Conservation (phyloP, 805 yeast species). For the Candida pseudoglaebosa region DNA sequence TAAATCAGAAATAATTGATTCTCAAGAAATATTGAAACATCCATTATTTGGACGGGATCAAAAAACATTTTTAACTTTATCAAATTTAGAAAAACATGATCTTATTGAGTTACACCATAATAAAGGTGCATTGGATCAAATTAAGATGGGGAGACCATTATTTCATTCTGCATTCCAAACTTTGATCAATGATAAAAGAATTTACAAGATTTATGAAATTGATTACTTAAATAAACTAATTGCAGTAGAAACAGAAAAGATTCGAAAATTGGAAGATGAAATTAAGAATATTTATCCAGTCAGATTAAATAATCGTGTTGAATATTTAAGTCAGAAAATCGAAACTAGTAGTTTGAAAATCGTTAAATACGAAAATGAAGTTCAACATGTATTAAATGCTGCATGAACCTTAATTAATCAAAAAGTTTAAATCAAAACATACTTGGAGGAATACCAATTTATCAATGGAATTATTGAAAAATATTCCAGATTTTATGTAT, state of each 20-base stretch:
- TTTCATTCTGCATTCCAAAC: slow-evolving; percentile 73
- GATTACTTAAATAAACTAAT: slow-evolving; percentile 54
- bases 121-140: slow-evolving; percentile 65
- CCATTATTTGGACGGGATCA: slow-evolving; percentile 60
- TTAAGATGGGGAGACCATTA: slow-evolving; percentile 81
- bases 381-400: slow-evolving; percentile 20
- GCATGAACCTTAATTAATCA: too few relatives aligned
- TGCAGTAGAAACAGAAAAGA: slow-evolving; percentile 56
- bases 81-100: slow-evolving; percentile 76
- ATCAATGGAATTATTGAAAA: neutral
- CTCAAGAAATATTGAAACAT: slow-evolving; percentile 48
- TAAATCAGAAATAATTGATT: slow-evolving; percentile 40
- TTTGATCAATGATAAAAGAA: slow-evolving; percentile 52
- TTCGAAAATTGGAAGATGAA: slow-evolving; percentile 68
- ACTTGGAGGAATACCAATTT: too few relatives aligned
- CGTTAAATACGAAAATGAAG: slow-evolving; percentile 23
- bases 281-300: slow-evolving; percentile 52
- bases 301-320: slow-evolving; percentile 57
- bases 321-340: slow-evolving; percentile 66
- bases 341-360: slow-evolving; percentile 50
- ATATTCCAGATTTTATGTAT: too few relatives aligned
- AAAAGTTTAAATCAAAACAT: too few relatives aligned
- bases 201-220: slow-evolving; percentile 61
- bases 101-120: slow-evolving; percentile 67
- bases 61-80: slow-evolving; percentile 43